Conservation (phyloP, 139 green algal species). For the Micractinium sp. region DNA sequence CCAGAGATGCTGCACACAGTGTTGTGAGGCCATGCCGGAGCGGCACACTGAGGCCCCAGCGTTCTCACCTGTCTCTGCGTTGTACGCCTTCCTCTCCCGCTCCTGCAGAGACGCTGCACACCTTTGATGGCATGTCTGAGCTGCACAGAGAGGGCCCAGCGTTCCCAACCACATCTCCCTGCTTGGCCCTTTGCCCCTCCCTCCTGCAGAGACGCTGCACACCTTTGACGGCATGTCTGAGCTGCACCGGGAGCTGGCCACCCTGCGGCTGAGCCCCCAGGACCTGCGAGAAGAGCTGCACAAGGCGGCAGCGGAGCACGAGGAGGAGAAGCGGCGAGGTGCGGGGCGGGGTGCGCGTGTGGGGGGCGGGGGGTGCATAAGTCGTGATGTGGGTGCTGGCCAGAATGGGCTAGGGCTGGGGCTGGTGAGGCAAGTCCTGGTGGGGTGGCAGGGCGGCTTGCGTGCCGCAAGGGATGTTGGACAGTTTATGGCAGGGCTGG, state of each 20-base stretch:
- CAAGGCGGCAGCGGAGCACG: not conserved
- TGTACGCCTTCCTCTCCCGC: not conserved
- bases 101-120: not conserved
- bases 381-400: too few species aligned
- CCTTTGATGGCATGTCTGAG: not conserved
- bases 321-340: not conserved
- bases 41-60: too few species aligned
- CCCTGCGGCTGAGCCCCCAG: slow-evolving; percentile 34
- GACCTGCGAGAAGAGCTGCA: slow-evolving; percentile 21
- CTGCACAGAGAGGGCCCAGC: slow-evolving; percentile 32
- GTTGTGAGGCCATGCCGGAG: not conserved
- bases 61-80: not conserved
- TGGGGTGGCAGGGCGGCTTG: not conserved
- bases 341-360: not conserved
- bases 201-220: not conserved
- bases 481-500: too few species aligned
- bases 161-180: not conserved
- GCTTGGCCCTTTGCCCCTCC: too few species aligned
- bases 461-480: too few species aligned
- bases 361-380: too few species aligned
- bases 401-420: not conserved
- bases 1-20: too few species aligned
- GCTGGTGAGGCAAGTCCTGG: not conserved
- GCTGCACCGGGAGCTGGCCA: slow-evolving; percentile 35
- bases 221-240: not conserved